Evolutionary conservation across 805 yeast genomes (phyloP).

Genomic region (Priceomyces carsonii): DNA sequence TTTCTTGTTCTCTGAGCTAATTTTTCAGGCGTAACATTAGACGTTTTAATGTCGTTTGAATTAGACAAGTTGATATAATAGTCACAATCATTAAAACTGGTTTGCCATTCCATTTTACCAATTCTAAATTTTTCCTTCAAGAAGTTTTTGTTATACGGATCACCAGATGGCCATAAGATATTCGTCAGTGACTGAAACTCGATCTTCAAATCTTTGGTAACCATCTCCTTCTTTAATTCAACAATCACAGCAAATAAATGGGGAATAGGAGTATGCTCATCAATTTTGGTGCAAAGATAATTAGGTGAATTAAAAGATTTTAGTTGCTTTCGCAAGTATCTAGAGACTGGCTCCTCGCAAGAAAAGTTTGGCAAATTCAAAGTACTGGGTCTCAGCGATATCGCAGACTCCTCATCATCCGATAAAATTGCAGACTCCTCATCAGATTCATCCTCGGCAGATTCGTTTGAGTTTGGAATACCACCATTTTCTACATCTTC

Average conservation of each 20-base stretch:
- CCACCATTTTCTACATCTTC: conserved; percentile 46
- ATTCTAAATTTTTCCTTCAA: conserved; percentile 49
- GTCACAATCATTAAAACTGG: conserved; percentile 43
- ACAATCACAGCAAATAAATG: conserved; percentile 55
- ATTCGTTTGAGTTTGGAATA: conserved; percentile 15
- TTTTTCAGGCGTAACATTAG: conserved; percentile 43
- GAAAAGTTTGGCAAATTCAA: background rate
- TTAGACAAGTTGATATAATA: conserved; percentile 41
- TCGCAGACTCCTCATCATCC: conserved; percentile 11
- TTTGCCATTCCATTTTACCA: conserved; percentile 50
- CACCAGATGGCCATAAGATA: conserved; percentile 56
- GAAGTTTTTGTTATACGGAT: conserved; percentile 46
- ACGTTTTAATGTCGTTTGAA: conserved; percentile 43
- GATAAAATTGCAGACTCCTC: conserved; percentile 12
- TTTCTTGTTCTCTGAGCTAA: conserved; percentile 42
- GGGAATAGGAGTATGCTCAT: conserved; percentile 44
- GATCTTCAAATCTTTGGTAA: conserved; percentile 37
- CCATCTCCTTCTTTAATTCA: conserved; percentile 41
- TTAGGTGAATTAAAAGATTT: conserved; percentile 32
- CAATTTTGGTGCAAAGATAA: conserved; percentile 36
- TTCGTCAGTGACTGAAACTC: conserved; percentile 45
- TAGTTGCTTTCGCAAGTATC: conserved; percentile 20
- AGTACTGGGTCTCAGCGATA: background rate
- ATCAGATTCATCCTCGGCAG: conserved; percentile 4
- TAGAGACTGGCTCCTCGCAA: conserved; percentile 6